Percentiles rank a stretch among this genome's conserved stretches.
These are phyloP conservation scores for Penicillium aurantiogriseum DNA, from an alignment of 2,329 filamentous ascomycete species.

Conservation along the genomic window DNA sequence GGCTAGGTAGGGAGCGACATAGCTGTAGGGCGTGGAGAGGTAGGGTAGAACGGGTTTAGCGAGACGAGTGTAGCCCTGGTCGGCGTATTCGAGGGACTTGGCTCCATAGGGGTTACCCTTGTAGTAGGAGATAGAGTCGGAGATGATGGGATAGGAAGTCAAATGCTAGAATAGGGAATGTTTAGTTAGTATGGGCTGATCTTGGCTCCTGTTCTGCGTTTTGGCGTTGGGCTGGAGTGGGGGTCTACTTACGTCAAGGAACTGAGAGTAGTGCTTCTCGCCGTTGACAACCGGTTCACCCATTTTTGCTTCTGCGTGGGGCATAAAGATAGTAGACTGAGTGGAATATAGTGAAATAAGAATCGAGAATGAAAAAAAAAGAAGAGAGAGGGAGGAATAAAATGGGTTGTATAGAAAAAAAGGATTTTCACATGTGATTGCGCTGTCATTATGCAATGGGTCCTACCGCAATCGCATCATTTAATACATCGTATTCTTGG, in stretches of 20 bases:
- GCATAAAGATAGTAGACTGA: conserved; percentile 38
- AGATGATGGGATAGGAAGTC: conserved; percentile 77
- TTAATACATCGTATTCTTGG: conserved; percentile 11
- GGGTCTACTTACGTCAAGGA: conserved; percentile 39
- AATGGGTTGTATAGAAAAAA: conserved; percentile 8
- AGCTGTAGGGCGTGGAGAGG: conserved; percentile 74
- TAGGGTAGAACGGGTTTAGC: conserved; percentile 77
- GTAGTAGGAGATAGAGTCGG: conserved; percentile 74
- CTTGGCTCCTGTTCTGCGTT: neutral
- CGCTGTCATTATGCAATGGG: conserved; percentile 22
- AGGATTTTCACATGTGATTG: conserved; percentile 28
- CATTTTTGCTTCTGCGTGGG: conserved; percentile 50
- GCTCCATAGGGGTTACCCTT: conserved; percentile 79
- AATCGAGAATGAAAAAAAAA: neutral
- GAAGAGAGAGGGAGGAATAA: conserved; percentile 1
- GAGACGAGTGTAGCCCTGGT: conserved; percentile 72
- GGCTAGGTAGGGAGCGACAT: conserved; percentile 78
- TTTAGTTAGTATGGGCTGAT: conserved; percentile 21
- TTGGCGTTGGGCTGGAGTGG: conserved; percentile 2
- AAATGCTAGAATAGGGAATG: conserved; percentile 62
- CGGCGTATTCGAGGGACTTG: conserved; percentile 73
- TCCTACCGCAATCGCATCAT: conserved; percentile 19
- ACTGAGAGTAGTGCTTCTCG: conserved; percentile 50
- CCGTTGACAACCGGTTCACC: conserved; percentile 51
- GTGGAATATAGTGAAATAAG: neutral